Base-by-base conservation (phyloP, 2,329 filamentous ascomycete genomes). In the Pestalotiopsis sp. region DNA sequence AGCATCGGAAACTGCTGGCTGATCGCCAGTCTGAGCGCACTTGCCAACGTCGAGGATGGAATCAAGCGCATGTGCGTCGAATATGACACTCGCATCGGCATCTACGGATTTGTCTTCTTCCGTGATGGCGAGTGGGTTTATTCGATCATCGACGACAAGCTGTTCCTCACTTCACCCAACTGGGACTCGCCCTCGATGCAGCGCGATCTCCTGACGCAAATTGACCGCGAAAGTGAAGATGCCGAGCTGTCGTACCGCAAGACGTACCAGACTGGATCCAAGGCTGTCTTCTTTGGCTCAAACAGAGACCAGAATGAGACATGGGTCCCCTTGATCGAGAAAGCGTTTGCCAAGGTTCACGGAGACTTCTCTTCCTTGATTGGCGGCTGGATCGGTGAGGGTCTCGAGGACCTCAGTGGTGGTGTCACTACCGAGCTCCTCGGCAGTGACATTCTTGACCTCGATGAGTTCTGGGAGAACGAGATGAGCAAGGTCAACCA, bases 61-160 rank as follows among this genome's bases (percentile, higher is more conserved):
- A 90, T 97, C 67, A 86, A 92, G 75, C 87, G 89, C 20, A 86
- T 93, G 7, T 97, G 93, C 74, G 92, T 97, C 38, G 92, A 90
- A 60, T 90, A 92, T 58, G 89, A 97, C 73, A 88, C 87, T 11
- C 85, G 83, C 71, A 90, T 96, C 65, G 93, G 94, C 9, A 94
- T 97, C 3, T 97, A 97, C 75, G 94, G 94, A 1, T 97, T 97
- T 75, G 93, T 97, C 63, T 97, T 97, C 77, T 93, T 92, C 77
- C 85, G 93, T 77, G 94, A 97, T 75, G 94, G 94, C 66, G 93
- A 96, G 80, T 97, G 94, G 94, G 92, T 95, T 68, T 94, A 94
- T 74, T 94, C 93, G 69, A 95, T 97, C 70, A 90, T 97, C 69
- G 94, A 97, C 76, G 94, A 97, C 79, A 97, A 97, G 80, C 85